Evolutionary conservation across 495 filamentous ascomycete genomes (phyloP).

Genomic region (Astrothelium subdiscretum): DNA sequence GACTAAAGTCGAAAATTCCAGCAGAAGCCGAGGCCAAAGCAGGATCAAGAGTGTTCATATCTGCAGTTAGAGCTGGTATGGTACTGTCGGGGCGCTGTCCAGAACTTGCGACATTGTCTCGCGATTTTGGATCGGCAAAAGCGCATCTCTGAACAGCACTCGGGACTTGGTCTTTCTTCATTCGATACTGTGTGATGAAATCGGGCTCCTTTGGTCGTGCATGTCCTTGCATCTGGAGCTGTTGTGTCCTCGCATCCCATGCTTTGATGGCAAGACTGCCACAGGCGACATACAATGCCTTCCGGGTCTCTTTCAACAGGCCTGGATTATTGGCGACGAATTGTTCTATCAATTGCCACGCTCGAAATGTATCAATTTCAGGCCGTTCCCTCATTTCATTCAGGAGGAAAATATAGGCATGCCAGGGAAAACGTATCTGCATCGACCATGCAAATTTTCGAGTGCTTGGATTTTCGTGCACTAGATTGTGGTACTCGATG

Average conservation of each 20-base stretch:
- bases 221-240: not conserved
- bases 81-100: not conserved
- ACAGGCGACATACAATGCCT: conserved; percentile 10
- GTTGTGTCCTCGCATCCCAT: conserved; percentile 7
- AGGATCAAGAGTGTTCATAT: not conserved
- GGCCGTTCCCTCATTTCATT: conserved; percentile 4
- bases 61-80: not conserved
- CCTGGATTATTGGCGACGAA: not conserved
- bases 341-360: not conserved
- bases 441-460: conserved; percentile 13
- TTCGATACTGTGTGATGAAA: conserved; percentile 1
- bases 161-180: not conserved
- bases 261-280: conserved; percentile 12
- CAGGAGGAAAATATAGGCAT: conserved; percentile 15
- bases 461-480: conserved; percentile 3
- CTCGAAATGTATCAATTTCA: not conserved
- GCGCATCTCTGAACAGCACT: not conserved
- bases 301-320: not conserved
- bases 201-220: not conserved
- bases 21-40: not conserved
- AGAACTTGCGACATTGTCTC: not conserved
- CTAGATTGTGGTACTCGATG: conserved; percentile 11
- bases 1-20: not conserved
- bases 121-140: not conserved
- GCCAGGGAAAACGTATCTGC: conserved; percentile 12